Evolutionary conservation across 495 filamentous ascomycete genomes (phyloP).

Genomic region (Aspergillus bridgeri): DNA sequence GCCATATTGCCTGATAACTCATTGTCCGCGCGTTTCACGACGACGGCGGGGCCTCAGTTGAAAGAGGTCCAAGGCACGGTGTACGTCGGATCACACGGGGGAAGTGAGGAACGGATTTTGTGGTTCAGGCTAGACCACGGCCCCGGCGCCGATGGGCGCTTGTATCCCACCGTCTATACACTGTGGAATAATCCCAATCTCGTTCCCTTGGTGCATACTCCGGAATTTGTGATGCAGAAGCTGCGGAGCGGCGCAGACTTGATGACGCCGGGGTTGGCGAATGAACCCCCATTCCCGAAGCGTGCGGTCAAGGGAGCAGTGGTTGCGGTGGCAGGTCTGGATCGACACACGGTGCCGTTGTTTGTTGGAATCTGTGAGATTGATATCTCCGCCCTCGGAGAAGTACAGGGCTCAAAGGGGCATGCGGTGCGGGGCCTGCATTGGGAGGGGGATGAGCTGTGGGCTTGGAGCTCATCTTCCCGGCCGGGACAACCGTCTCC

Average conservation of each 20-base stretch:
- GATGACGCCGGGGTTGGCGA: slow-evolving; percentile 71
- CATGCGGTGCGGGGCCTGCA: slow-evolving; percentile 65
- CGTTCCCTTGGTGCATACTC: slow-evolving; percentile 62
- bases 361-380: slow-evolving; percentile 67
- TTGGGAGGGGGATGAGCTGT: slow-evolving; percentile 73
- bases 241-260: slow-evolving; percentile 63
- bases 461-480: slow-evolving; percentile 58
- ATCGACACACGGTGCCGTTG: slow-evolving; percentile 58
- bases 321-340: slow-evolving; percentile 63
- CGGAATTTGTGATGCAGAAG: slow-evolving; percentile 59
- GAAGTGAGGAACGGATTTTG: slow-evolving; percentile 60
- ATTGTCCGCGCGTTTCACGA: slow-evolving; percentile 64
- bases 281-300: slow-evolving; percentile 64
- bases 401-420: slow-evolving; percentile 63
- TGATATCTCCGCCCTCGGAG: slow-evolving; percentile 54
- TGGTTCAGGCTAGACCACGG: slow-evolving; percentile 68
- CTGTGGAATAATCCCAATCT: slow-evolving; percentile 63
- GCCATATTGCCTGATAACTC: slow-evolving; percentile 62
- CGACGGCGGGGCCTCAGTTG: slow-evolving; percentile 63
- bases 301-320: slow-evolving; percentile 59
- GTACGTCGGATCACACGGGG: slow-evolving; percentile 58
- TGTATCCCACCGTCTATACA: slow-evolving; percentile 69
- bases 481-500: slow-evolving; percentile 50
- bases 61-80: slow-evolving; percentile 62
- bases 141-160: slow-evolving; percentile 39